Percentiles rank a stretch among this genome's conserved stretches.
Conservation (phyloP, 169 alveolate species). For the Cystoisospora suis region DNA sequence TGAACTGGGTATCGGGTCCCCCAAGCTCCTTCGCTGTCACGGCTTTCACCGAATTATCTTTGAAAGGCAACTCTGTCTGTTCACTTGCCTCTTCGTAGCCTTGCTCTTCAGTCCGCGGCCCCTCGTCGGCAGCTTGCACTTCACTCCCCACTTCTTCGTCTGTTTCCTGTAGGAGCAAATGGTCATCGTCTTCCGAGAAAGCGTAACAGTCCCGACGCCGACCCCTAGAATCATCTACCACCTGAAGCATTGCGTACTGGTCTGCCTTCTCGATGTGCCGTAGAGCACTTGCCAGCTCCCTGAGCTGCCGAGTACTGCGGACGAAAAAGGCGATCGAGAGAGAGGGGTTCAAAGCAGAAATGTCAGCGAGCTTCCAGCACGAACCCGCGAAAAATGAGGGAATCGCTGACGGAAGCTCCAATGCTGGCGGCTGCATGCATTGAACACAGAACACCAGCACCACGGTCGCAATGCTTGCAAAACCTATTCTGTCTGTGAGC, state of each 20-base stretch:
- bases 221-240: neutral
- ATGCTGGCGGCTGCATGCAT: slow-evolving; percentile 61
- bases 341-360: slow-evolving; percentile 13
- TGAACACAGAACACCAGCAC: too few relatives aligned
- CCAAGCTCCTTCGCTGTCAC: too few relatives aligned
- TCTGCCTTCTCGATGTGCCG: neutral
- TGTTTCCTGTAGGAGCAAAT: neutral
- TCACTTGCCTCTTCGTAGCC: too few relatives aligned
- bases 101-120: too few relatives aligned
- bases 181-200: neutral
- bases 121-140: too few relatives aligned
- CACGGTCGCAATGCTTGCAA: too few relatives aligned
- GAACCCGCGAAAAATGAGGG: slow-evolving; percentile 29
- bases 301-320: slow-evolving; percentile 10
- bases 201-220: neutral
- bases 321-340: slow-evolving; percentile 45
- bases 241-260: slow-evolving; percentile 15
- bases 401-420: slow-evolving; percentile 24
- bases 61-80: too few relatives aligned
- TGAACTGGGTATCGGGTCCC: too few relatives aligned
- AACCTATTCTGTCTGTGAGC: too few relatives aligned
- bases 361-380: neutral
- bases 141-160: neutral
- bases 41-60: too few relatives aligned
- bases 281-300: slow-evolving; percentile 10